Percentiles rank a stretch among this genome's conserved stretches.
Evolutionary conservation across 805 yeast species (phyloP).

Genomic region (Kazachstania africana): DNA sequence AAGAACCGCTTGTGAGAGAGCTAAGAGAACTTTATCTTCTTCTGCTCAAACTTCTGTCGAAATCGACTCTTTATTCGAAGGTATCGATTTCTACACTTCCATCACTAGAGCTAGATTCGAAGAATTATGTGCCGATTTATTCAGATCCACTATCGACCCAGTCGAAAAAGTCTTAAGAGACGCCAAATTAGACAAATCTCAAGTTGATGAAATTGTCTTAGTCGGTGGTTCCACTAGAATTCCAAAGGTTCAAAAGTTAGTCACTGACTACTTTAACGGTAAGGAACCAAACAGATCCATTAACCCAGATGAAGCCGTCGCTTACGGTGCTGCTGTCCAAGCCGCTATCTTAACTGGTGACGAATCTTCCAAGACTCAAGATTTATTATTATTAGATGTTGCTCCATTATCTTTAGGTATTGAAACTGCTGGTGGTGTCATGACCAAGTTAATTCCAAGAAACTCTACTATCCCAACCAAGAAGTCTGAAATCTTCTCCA

Average conservation of each 20-base stretch:
- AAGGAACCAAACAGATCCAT: conserved; percentile 97
- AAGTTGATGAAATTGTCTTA: conserved; percentile 86
- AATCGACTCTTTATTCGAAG: conserved; percentile 92
- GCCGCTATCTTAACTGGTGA: conserved; percentile 97
- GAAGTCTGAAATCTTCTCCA: conserved; percentile 96
- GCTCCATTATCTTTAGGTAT: conserved; percentile 98
- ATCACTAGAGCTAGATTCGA: conserved; percentile 98
- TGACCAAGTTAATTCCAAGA: conserved; percentile 98
- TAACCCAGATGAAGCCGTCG: conserved; percentile 99
- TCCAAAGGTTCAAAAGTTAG: conserved; percentile 95
- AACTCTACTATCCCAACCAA: conserved; percentile 97
- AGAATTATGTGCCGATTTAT: conserved; percentile 91
- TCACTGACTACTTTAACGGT: conserved; percentile 95
- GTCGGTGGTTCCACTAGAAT: conserved; percentile 99
- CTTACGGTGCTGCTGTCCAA: conserved; percentile 99
- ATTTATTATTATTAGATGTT: conserved; percentile 91
- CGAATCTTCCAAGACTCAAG: conserved; percentile 95
- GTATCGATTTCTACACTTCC: conserved; percentile 94
- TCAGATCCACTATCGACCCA: conserved; percentile 91
- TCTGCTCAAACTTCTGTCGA: conserved; percentile 95
- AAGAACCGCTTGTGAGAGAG: conserved; percentile 98
- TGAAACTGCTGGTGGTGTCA: conserved; percentile 99
- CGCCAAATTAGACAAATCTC: conserved; percentile 85
- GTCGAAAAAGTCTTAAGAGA: conserved; percentile 94
- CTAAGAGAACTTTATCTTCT: conserved; percentile 96